Base-by-base conservation (phyloP, 352 stramenopile species). In the Globisporangium barbulae region DNA sequence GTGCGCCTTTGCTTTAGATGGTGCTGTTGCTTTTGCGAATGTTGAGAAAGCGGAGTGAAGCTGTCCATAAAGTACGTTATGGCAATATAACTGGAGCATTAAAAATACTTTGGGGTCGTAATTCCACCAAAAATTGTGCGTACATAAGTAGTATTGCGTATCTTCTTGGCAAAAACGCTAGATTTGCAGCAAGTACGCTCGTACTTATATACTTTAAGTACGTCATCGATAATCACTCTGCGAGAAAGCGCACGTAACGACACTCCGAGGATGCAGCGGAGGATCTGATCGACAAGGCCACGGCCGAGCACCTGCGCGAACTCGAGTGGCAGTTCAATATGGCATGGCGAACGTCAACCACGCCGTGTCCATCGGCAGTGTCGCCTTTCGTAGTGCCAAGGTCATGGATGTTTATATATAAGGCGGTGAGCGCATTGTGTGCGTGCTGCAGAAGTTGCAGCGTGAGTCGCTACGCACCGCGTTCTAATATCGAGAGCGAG, bases 281-380 rank as follows among this genome's bases (percentile, higher is more conserved):
- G 61, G 52, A 77, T 44, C 68, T 93, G 50, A 70, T 93, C 55
- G 67, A 75, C 31, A 74, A 76, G 31, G 82, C 85, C n/a, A 91
- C 83, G 49, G 78, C 73, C 37, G 70, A 79, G 60, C 28, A 70
- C 21, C 74, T 91, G 13, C 52, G 57, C 13, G 77, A 68, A 0
- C 80, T 82, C 17, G 81, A 91, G 50, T 93, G 85, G 85, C 70
- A 83, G 22, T 59, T 93, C 35, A 93, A 93, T 57, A 79, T 91
- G 67, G 76, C 68, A 73, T 76, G 12, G 79, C 73, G 15, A 93
- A 91, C 65, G 74, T 72, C 7, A 69, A 85, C 42, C 56, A 66
- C 35, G 67, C 68, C 9, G 50, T 84, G 78, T 86, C 70, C 61
- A 75, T 65, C 28, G 17, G 9, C 31, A 9, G 25, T 28, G 25